A percentile compares a stretch with the other conserved stretches of the same genome.
phyloP scores from a whole-genome alignment of 2,329 filamentous ascomycete genomes.

The Colletotrichum agaves region DNA sequence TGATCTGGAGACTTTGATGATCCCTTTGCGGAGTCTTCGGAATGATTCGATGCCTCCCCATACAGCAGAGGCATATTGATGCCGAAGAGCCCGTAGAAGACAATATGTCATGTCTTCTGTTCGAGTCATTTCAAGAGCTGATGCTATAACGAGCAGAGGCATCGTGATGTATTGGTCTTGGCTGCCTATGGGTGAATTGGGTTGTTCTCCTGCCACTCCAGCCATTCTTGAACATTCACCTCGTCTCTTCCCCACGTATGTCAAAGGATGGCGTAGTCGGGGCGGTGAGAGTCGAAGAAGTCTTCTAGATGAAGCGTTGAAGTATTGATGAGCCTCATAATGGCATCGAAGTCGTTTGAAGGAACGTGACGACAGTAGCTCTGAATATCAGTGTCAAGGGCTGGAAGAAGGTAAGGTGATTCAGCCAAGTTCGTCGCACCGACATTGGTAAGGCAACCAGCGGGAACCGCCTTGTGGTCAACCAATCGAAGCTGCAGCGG shows the following conservation, averaged over 20 bases:
- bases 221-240: conserved; percentile 41
- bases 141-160: conserved; percentile 44
- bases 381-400: no score
- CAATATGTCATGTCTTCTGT: conserved; percentile 42
- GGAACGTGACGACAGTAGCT: no score
- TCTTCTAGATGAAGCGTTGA: not conserved
- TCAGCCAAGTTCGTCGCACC: no score
- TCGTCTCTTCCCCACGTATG: conserved; percentile 46
- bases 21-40: conserved; percentile 30
- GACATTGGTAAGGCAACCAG: no score
- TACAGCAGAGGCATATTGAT: conserved; percentile 43
- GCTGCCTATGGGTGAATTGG: conserved; percentile 12
- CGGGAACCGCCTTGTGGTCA: no score
- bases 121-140: conserved; percentile 38
- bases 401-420: no score
- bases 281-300: conserved; percentile 37
- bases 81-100: conserved; percentile 42
- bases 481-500: no score
- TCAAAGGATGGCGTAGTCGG: conserved; percentile 46
- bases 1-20: conserved; percentile 9
- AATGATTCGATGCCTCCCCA: conserved; percentile 42
- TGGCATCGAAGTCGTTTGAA: not conserved
- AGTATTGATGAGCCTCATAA: conserved; percentile 13
- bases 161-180: conserved; percentile 3
- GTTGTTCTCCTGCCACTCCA: not conserved